Base-by-base conservation (phyloP, 768 basidiomycete genomes). In the Tylopilus felleus region DNA sequence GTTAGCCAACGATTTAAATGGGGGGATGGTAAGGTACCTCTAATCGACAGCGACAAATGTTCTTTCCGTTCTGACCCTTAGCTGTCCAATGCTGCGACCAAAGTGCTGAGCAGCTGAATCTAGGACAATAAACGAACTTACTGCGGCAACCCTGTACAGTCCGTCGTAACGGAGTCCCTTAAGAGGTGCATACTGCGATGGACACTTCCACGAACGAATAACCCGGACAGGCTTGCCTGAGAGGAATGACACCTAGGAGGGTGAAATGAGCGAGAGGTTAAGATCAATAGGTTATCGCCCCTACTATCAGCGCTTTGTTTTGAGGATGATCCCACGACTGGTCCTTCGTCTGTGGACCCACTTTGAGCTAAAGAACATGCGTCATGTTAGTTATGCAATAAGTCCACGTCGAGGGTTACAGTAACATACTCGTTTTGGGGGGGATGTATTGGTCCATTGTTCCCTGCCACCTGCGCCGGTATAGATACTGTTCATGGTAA, bases 131-230 rank as follows among this genome's bases (percentile, higher is more conserved):
- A 13, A 45, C 13, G 31, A 17, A 36, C 57, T 42, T 28, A 73
- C 71, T 7, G 47, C 38, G 4, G 58, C 35, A 4, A 70, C 57
- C 33, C 25, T 69, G 48, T 70, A 70, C 3, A 70, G 39, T 19
- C 69, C 69, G 28, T 72, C 69, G 23, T 72, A 70, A 3, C 69
- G 71, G 31, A 60, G 62, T 9, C 67, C 68, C 2, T 28, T 6
- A 2, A 25, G 13, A 12, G 69, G 69, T 5, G 71, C 63, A 55
- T 67, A 71, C 40, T 52, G 51, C 10, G 71, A 71, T 8, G 7
- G 13, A 29, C 49, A 44, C 8, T 4, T 61, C 17, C 4, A 55
- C 8, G 69, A 66, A 17, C 69, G 61, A 33, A 71, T 29, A 16
- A 72, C 63, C n/a, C 69, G 59, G 8, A 71, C 49, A 1, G 65